Base-by-base conservation (phyloP, 768 basidiomycete species). In the Collybiopsis luxurians region DNA sequence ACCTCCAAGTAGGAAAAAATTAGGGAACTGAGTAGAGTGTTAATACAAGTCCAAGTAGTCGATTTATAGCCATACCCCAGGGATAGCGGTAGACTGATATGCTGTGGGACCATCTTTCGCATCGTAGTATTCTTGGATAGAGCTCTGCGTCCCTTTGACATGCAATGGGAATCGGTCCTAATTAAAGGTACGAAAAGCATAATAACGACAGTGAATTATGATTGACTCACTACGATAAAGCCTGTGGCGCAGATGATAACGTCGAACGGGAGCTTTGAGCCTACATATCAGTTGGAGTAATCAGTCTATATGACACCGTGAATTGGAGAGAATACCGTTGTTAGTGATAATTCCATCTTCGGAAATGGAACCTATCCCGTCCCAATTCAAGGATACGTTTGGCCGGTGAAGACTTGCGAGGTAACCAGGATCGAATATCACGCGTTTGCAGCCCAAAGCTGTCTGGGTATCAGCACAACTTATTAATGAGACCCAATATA, bases 381-480 rank as follows among this genome's bases (percentile, higher is more conserved):
- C 72, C 67, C 71, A 79, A 17, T 71, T 69, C 19, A 84, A 64
- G 13, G 40, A 42, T 27, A 48, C 69, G 64, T 86, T 84, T 4
- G 75, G 68, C 4, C 69, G 72, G 56, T 79, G 71, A 26, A 84
- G 67, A 10, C 74, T 62, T 23, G 68, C 57, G 30, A 84, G 71
- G 61, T 77, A 85, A 17, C 72, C 71, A 0, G 76, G 71, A 61
- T 85, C 79, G 54, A 78, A 70, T 5, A 85, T 70, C 12, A 82
- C 62, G 15, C 84, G 79, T 65, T 80, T 83, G 62, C 83, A 85
- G 1, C 83, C 83, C 38, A 76, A 64, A 26, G 71, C 80, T 49
- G 6, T 36, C 17, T 45, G 38, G 10, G 10, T 24, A 28, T 17
- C 28, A 15, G 54, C 11, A 51, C 15, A 53, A n/a, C 13, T 5